Percentiles rank a stretch among this genome's conserved stretches.
These are phyloP conservation scores for Trichoderma sp. DNA, from an alignment of 2,329 filamentous ascomycete genomes.

Conservation along the genomic window DNA sequence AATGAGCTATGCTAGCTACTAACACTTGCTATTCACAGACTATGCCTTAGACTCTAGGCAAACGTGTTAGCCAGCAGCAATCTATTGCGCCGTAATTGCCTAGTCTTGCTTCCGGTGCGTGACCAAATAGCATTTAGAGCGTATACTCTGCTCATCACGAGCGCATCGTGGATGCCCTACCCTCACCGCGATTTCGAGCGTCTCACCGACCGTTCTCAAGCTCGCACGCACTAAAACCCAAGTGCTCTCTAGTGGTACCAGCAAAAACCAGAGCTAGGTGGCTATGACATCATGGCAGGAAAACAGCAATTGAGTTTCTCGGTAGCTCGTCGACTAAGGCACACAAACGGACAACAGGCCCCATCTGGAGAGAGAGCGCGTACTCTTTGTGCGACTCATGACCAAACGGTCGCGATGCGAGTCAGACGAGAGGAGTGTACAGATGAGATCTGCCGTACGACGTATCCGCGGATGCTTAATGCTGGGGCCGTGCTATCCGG, in stretches of 20 bases:
- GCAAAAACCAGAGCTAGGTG: not conserved
- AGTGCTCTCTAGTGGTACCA: not conserved
- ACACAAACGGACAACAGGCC: not conserved
- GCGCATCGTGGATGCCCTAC: not conserved
- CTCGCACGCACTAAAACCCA: not conserved
- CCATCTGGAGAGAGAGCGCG: not conserved
- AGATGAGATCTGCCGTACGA: constrained; percentile 9
- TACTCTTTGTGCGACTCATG: constrained; percentile 4
- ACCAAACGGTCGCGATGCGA: not conserved
- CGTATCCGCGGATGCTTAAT: constrained; percentile 5
- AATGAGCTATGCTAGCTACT: not conserved
- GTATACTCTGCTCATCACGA: not conserved
- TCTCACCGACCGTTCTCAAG: not conserved
- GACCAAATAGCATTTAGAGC: not conserved
- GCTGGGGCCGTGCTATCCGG: not conserved
- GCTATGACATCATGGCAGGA: constrained; percentile 19
- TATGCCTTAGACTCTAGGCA: not conserved
- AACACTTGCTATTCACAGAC: not conserved
- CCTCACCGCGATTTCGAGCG: not conserved
- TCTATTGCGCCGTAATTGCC: not conserved
- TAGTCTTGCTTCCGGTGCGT: not conserved
- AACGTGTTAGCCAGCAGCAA: not conserved
- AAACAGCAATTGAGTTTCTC: constrained; percentile 14
- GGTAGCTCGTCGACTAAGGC: not conserved
- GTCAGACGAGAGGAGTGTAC: constrained; percentile 4